Percentiles rank a stretch among this genome's conserved stretches.
Conservation (phyloP, 148 eudicot species). For the Rhododendron vialii region DNA sequence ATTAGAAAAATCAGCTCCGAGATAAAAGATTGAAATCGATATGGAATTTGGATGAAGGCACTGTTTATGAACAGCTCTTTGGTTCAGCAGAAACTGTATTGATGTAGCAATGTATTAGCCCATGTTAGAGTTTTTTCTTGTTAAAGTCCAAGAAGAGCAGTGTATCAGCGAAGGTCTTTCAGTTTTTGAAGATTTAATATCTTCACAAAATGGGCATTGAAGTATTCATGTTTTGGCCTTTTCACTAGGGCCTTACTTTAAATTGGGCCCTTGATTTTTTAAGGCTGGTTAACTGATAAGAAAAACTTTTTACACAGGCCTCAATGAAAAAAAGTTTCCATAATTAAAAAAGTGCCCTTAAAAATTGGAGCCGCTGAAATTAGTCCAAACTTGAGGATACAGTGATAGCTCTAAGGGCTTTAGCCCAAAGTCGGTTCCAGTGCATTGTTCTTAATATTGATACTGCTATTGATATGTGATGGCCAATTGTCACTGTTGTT, state of each 20-base stretch:
- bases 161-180: not conserved
- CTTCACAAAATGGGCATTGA: not conserved
- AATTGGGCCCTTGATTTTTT: not conserved
- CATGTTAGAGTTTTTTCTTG: not conserved
- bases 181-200: not conserved
- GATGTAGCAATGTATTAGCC: not conserved
- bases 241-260: not conserved
- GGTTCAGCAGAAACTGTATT: not conserved
- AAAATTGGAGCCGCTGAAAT: not conserved
- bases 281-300: not conserved
- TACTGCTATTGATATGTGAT: not conserved
- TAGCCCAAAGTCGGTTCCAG: not conserved
- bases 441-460: not conserved
- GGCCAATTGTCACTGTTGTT: not conserved
- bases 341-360: no score
- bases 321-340: not conserved
- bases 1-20: not conserved
- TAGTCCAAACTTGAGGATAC: not conserved
- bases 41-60: not conserved
- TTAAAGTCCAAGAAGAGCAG: not conserved
- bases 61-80: not conserved
- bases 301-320: not conserved
- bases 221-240: not conserved
- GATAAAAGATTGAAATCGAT: not conserved
- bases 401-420: not conserved